These are phyloP conservation scores for Chrysoporthe austroafricana DNA, from an alignment of 2,329 filamentous ascomycete genomes.

Conservation along the genomic window DNA sequence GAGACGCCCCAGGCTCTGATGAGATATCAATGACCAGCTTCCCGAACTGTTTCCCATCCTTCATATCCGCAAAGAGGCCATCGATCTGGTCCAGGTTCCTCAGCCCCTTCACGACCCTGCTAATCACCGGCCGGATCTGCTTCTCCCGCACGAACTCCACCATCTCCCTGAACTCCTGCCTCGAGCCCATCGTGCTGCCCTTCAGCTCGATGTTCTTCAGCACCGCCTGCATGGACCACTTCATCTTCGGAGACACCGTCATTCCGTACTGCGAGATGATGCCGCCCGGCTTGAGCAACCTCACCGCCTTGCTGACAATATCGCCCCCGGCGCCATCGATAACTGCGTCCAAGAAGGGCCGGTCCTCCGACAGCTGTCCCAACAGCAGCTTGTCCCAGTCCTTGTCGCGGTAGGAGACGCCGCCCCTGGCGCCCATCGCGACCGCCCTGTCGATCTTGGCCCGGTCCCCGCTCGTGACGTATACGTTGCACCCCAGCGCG, in stretches of 20 bases:
- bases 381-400: slow-evolving; percentile 81
- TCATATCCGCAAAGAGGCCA: slow-evolving; percentile 84
- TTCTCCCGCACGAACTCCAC: slow-evolving; percentile 76
- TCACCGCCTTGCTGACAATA: slow-evolving; percentile 69
- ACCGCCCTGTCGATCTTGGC: slow-evolving; percentile 77
- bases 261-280: slow-evolving; percentile 90
- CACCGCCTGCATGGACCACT: slow-evolving; percentile 82
- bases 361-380: slow-evolving; percentile 63
- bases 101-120: slow-evolving; percentile 72
- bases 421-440: slow-evolving; percentile 75
- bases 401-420: slow-evolving; percentile 78
- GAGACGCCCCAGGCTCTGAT: slow-evolving; percentile 32
- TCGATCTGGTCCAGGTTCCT: slow-evolving; percentile 81
- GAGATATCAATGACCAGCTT: slow-evolving; percentile 82
- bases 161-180: slow-evolving; percentile 90
- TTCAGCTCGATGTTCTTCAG: slow-evolving; percentile 85
- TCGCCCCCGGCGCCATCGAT: slow-evolving; percentile 91
- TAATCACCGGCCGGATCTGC: slow-evolving; percentile 77
- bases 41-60: slow-evolving; percentile 83
- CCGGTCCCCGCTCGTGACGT: slow-evolving; percentile 74
- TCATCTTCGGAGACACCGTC: slow-evolving; percentile 84
- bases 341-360: slow-evolving; percentile 77
- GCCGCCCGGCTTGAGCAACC: slow-evolving; percentile 78
- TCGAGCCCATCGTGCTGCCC: slow-evolving; percentile 89
- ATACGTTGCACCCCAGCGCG: slow-evolving; percentile 76